Percentiles rank a stretch among this genome's conserved stretches.
These are phyloP conservation scores for Auriscalpium vulgare DNA, from an alignment of 768 basidiomycete genomes.

Conservation along the genomic window DNA sequence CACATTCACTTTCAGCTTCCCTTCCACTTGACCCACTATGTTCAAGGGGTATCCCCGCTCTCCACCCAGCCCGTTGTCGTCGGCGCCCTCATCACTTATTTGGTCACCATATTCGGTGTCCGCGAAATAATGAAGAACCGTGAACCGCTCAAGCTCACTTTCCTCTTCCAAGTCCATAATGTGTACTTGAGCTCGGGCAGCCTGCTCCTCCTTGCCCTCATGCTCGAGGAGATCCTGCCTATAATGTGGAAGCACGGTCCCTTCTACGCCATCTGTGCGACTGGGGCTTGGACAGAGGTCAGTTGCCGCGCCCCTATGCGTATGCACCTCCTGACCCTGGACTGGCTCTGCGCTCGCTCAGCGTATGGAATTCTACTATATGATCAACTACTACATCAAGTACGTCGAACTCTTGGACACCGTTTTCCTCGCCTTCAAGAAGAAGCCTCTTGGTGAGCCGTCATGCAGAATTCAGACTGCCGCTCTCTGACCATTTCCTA, in stretches of 20 bases:
- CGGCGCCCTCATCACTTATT: conserved; percentile 67
- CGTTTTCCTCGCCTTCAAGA: conserved; percentile 94
- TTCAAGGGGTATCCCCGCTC: conserved; percentile 69
- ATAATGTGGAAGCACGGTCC: conserved; percentile 63
- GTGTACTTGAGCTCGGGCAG: conserved; percentile 80
- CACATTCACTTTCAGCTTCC: conserved; percentile 50
- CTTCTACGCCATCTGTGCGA: conserved; percentile 72
- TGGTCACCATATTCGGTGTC: conserved; percentile 81
- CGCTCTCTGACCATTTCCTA: conserved; percentile 21
- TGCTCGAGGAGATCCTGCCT: conserved; percentile 87
- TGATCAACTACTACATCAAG: conserved; percentile 99
- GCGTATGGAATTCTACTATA: conserved; percentile 94
- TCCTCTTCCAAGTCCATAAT: conserved; percentile 88
- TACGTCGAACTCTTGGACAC: conserved; percentile 87
- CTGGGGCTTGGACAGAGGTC: conserved; percentile 80
- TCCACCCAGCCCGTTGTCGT: conserved; percentile 69
- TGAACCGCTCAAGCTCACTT: conserved; percentile 65
- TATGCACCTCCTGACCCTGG: not conserved
- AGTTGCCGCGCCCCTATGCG: conserved; percentile 25
- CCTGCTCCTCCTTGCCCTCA: conserved; percentile 74
- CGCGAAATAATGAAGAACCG: conserved; percentile 78
- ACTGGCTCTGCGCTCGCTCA: conserved; percentile 23
- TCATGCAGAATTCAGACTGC: too few species aligned
- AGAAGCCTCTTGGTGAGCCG: conserved; percentile 84
- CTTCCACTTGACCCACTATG: conserved; percentile 50